These are phyloP conservation scores for Penicillium riverlandense DNA, from an alignment of 495 filamentous ascomycete genomes.

Conservation along the genomic window DNA sequence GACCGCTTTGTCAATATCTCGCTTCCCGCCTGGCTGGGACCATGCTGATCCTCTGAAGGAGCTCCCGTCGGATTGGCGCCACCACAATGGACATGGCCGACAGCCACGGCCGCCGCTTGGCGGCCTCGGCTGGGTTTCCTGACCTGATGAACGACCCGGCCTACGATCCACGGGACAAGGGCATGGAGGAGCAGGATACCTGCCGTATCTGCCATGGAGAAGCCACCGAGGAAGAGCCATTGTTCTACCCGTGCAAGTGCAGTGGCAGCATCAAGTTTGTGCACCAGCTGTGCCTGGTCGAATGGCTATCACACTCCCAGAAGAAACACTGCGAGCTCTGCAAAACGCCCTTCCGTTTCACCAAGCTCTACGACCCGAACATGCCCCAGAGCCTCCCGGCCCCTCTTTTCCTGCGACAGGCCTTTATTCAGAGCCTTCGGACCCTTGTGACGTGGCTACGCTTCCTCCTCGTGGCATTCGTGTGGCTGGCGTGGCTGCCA, in stretches of 20 bases:
- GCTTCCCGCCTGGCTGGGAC: not conserved
- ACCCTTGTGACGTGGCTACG: conserved; percentile 70
- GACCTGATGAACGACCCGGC: conserved; percentile 64
- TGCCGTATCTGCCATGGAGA: conserved; percentile 95
- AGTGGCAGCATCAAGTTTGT: conserved; percentile 98
- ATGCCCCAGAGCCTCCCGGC: conserved; percentile 82
- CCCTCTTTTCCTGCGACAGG: conserved; percentile 69
- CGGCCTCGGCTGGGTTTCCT: conserved; percentile 25
- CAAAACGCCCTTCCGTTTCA: conserved; percentile 96
- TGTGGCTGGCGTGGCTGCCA: conserved; percentile 85
- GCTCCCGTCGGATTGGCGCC: conserved; percentile 15
- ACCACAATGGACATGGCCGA: conserved; percentile 20
- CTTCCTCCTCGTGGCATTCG: conserved; percentile 67
- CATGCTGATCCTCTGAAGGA: conserved; percentile 19
- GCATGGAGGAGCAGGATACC: conserved; percentile 56
- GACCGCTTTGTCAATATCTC: not conserved
- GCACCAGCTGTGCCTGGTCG: conserved; percentile 94
- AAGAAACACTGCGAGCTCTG: conserved; percentile 99
- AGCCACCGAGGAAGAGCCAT: conserved; percentile 70
- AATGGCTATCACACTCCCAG: conserved; percentile 95
- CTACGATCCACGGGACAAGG: conserved; percentile 38
- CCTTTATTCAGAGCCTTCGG: conserved; percentile 60
- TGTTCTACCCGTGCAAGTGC: conserved; percentile 98
- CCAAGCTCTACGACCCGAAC: conserved; percentile 87
- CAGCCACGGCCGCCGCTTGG: conserved; percentile 7